A percentile compares a stretch with the other conserved stretches of the same genome.
These are phyloP conservation scores for Thermomucor indicae-seudaticae DNA, from an alignment of 371 early-diverging fungal species.

Conservation along the genomic window DNA sequence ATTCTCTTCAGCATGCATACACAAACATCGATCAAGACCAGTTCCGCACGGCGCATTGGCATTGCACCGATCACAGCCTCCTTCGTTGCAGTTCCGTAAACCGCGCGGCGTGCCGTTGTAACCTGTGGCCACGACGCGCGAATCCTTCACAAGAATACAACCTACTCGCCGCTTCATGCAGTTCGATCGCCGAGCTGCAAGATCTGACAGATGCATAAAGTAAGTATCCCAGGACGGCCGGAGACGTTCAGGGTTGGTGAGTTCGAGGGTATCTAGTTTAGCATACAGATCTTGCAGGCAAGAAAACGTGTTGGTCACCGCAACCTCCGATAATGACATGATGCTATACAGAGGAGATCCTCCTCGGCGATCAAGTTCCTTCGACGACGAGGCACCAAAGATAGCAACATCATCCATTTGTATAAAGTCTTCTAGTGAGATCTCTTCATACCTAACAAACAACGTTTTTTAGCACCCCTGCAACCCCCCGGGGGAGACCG, in stretches of 20 bases:
- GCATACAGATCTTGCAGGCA: slow-evolving; percentile 21
- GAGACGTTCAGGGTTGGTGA: slow-evolving; percentile 68
- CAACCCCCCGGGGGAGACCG: background rate
- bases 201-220: slow-evolving; percentile 93
- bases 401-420: slow-evolving; percentile 33
- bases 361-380: slow-evolving; percentile 1
- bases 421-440: slow-evolving; percentile 26
- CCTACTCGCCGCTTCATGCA: slow-evolving; percentile 99
- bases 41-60: slow-evolving; percentile 71
- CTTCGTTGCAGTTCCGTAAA: slow-evolving; percentile 90
- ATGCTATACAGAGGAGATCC: slow-evolving; percentile 35
- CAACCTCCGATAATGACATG: slow-evolving; percentile 53
- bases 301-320: slow-evolving; percentile 55
- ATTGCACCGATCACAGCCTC: slow-evolving; percentile 95
- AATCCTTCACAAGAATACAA: slow-evolving; percentile 89
- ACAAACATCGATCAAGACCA: slow-evolving; percentile 86
- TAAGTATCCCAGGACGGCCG: slow-evolving; percentile 96
- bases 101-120: slow-evolving; percentile 98
- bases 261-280: slow-evolving; percentile 26
- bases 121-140: slow-evolving; percentile 92
- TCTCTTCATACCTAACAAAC: too few relatives aligned
- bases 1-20: slow-evolving; percentile 99
- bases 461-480: too few relatives aligned
- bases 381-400: slow-evolving; percentile 26
- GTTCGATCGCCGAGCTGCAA: slow-evolving; percentile 81